A percentile compares a stretch with the other conserved stretches of the same genome.
These are phyloP conservation scores for Pseudomicrostroma phylloplanum DNA, from an alignment of 1,284 basidiomycete species.

Conservation along the genomic window DNA sequence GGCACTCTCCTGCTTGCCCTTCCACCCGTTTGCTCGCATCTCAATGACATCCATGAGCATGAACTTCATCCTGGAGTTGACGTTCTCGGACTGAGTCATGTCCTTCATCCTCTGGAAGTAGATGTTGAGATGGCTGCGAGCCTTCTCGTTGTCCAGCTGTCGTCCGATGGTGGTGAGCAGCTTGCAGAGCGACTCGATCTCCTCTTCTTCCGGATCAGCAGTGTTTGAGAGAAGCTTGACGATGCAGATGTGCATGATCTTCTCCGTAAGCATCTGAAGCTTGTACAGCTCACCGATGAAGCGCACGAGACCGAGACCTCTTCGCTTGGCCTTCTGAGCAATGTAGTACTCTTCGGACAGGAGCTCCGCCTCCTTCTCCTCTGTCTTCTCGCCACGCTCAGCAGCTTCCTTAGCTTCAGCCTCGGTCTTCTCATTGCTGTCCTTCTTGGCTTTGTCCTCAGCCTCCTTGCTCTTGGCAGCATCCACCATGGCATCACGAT, in stretches of 20 bases:
- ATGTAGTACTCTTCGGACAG: constrained; percentile 96
- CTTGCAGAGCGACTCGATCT: constrained; percentile 92
- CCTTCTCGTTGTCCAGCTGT: constrained; percentile 68
- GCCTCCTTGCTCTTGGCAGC: constrained; percentile 58
- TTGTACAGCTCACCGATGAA: constrained; percentile 99
- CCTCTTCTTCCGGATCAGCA: constrained; percentile 91
- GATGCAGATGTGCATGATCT: constrained; percentile 94
- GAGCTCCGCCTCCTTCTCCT: constrained; percentile 52
- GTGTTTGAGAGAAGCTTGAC: constrained; percentile 88
- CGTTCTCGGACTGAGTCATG: constrained; percentile 63
- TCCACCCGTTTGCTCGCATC: constrained; percentile 76
- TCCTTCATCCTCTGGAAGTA: constrained; percentile 87
- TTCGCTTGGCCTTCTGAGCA: constrained; percentile 91
- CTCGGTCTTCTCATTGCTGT: constrained; percentile 53
- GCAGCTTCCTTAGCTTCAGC: constrained; percentile 60
- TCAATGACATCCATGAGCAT: constrained; percentile 94
- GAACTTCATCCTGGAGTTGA: constrained; percentile 83
- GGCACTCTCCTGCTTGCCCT: constrained; percentile 64
- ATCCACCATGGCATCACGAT: constrained; percentile 56
- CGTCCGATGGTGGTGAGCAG: constrained; percentile 81
- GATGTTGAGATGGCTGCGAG: constrained; percentile 76
- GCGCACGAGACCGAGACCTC: constrained; percentile 89
- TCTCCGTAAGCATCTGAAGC: constrained; percentile 84
- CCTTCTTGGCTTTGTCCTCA: constrained; percentile 58
- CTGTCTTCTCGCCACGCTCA: constrained; percentile 48